phyloP scores from a whole-genome alignment of 2,329 filamentous ascomycete species.

The Sphaerulina vaccinii region DNA sequence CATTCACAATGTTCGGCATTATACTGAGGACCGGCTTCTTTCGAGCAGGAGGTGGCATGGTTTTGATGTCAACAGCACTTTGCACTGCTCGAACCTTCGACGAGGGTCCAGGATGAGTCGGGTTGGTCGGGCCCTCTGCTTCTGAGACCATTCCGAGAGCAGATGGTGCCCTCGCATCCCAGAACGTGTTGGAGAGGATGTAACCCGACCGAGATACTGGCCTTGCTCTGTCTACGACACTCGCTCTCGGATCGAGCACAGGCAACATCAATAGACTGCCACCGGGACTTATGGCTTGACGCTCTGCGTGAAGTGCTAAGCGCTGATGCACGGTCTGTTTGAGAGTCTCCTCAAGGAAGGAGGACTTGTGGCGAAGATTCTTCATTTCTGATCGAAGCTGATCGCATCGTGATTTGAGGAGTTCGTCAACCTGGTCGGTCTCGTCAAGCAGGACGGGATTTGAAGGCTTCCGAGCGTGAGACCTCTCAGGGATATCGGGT shows the following conservation, averaged over 20 bases:
- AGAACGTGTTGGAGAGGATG: background rate
- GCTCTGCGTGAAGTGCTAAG: background rate
- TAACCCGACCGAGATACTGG: slow-evolving; percentile 2
- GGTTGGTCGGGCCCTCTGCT: background rate
- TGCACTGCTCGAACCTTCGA: background rate
- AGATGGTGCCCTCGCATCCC: background rate
- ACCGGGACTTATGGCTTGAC: background rate
- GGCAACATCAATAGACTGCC: background rate
- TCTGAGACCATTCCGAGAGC: slow-evolving; percentile 1
- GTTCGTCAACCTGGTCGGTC: background rate
- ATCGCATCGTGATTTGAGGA: background rate
- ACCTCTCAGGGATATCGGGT: background rate
- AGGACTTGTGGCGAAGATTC: slow-evolving; percentile 1
- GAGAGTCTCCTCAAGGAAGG: slow-evolving; percentile 1
- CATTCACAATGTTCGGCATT: background rate
- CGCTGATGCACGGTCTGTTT: slow-evolving; percentile 2
- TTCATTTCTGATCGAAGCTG: slow-evolving; percentile 5
- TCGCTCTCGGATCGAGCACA: background rate
- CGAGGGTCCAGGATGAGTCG: background rate
- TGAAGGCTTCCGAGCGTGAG: background rate
- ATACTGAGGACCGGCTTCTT: background rate
- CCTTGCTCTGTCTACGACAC: slow-evolving; percentile 2
- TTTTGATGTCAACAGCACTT: background rate
- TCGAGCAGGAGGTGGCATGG: background rate
- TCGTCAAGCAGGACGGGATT: background rate